phyloP scores from a whole-genome alignment of 371 early-diverging fungal genomes.

The Rhizopus arrhizus region DNA sequence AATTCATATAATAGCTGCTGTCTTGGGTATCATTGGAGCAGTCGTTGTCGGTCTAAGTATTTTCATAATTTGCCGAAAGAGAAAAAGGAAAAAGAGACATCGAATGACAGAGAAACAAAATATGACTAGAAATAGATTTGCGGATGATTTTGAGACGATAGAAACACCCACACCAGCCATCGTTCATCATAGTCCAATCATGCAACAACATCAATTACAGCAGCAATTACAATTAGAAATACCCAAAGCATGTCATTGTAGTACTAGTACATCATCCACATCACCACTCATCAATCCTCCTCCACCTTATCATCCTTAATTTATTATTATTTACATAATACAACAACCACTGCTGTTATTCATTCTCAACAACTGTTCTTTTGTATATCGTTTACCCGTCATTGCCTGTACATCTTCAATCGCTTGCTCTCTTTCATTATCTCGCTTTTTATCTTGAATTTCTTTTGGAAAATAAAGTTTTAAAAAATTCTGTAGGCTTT shows the following conservation, averaged over 20 bases:
- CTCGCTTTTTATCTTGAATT: slow-evolving; percentile 68
- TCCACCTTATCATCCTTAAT: slow-evolving; percentile 25
- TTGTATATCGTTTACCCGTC: slow-evolving; percentile 49
- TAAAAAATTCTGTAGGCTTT: slow-evolving; percentile 65
- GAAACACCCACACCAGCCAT: slow-evolving; percentile 12
- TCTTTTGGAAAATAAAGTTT: slow-evolving; percentile 75
- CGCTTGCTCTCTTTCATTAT: slow-evolving; percentile 67
- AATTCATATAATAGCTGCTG: slow-evolving; percentile 42
- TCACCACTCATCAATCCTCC: slow-evolving; percentile 27
- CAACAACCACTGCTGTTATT: slow-evolving; percentile 32
- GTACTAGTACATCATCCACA: slow-evolving; percentile 2
- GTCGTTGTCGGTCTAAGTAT: slow-evolving; percentile 33
- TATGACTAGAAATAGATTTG: slow-evolving; percentile 16
- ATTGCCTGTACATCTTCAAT: slow-evolving; percentile 64
- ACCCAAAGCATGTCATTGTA: neutral
- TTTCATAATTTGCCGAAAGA: slow-evolving; percentile 30
- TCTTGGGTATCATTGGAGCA: slow-evolving; percentile 36
- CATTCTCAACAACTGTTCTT: slow-evolving; percentile 44
- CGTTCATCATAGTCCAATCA: slow-evolving; percentile 17
- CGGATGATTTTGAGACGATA: slow-evolving; percentile 21
- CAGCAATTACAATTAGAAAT: slow-evolving; percentile 15
- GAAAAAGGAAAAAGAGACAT: slow-evolving; percentile 9
- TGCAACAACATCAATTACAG: slow-evolving; percentile 30
- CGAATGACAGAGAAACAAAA: neutral
- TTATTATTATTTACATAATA: slow-evolving; percentile 36